Evolutionary conservation across 345 rosid genomes (phyloP).

Genomic region (Populus tremula): DNA sequence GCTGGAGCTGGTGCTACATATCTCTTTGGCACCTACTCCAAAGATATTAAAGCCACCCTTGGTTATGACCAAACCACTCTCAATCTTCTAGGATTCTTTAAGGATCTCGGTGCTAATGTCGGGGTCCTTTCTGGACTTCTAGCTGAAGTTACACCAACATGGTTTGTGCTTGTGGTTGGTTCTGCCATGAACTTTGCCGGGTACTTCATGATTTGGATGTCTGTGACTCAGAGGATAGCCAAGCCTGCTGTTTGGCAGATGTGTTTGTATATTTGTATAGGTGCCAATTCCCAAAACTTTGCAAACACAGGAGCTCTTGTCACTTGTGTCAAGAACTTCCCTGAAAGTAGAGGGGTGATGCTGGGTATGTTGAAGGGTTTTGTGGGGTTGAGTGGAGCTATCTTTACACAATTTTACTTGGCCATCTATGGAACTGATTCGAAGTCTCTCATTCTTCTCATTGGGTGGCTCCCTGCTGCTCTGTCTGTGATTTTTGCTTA

Average conservation of each 20-base stretch:
- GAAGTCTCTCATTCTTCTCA: conserved; percentile 64
- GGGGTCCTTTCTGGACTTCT: conserved; percentile 76
- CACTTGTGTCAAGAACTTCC: conserved; percentile 83
- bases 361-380: conserved; percentile 78
- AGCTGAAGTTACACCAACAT: conserved; percentile 84
- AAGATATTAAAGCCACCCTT: conserved; percentile 62
- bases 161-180: conserved; percentile 75
- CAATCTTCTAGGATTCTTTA: conserved; percentile 74
- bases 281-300: conserved; percentile 84
- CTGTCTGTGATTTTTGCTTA: conserved; percentile 67
- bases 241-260: conserved; percentile 78
- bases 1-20: conserved; percentile 88
- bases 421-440: conserved; percentile 80
- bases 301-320: conserved; percentile 87
- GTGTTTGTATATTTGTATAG: conserved; percentile 72
- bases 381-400: conserved; percentile 81
- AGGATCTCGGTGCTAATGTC: conserved; percentile 85
- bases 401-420: conserved; percentile 72
- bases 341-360: conserved; percentile 78
- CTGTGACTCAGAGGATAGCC: conserved; percentile 60
- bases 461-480: conserved; percentile 84
- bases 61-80: conserved; percentile 84
- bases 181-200: conserved; percentile 80
- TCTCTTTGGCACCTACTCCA: conserved; percentile 78
- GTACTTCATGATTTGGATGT: conserved; percentile 82